phyloP scores from a whole-genome alignment of 805 yeast genomes.

The Starmerella riodocensis region DNA sequence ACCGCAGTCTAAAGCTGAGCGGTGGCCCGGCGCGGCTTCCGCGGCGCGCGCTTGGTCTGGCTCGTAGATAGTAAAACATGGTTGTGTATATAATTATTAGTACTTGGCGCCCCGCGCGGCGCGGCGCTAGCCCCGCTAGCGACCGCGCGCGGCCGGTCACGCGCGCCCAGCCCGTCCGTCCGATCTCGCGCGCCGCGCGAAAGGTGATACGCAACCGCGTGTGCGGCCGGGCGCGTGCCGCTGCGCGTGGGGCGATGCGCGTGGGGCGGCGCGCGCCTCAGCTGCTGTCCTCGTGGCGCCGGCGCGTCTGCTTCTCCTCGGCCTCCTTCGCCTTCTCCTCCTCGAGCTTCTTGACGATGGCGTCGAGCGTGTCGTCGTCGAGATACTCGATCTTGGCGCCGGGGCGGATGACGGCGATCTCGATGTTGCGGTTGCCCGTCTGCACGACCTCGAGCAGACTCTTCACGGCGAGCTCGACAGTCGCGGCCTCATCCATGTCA shows the following conservation, averaged over 20 bases:
- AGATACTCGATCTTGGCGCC: conserved; percentile 44
- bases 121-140: too few relatives aligned
- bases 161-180: too few relatives aligned
- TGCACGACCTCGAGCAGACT: conserved; percentile 91
- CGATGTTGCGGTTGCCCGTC: conserved; percentile 94
- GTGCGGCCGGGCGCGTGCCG: too few relatives aligned
- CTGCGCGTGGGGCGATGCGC: neutral
- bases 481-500: conserved; percentile 50
- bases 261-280: neutral
- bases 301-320: conserved; percentile 29
- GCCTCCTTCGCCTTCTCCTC: conserved; percentile 68
- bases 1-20: too few relatives aligned
- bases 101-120: too few relatives aligned
- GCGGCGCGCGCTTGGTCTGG: too few relatives aligned
- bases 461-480: conserved; percentile 70
- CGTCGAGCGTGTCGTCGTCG: conserved; percentile 57
- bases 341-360: conserved; percentile 69
- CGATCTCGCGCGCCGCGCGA: too few relatives aligned
- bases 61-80: too few relatives aligned
- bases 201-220: too few relatives aligned
- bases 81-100: too few relatives aligned
- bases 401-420: conserved; percentile 75
- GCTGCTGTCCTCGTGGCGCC: conserved; percentile 32
- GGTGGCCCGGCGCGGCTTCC: too few relatives aligned
- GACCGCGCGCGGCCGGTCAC: too few relatives aligned